phyloP scores from a whole-genome alignment of 1,139 yeast species.

The Yamadazyma friedrichii region DNA sequence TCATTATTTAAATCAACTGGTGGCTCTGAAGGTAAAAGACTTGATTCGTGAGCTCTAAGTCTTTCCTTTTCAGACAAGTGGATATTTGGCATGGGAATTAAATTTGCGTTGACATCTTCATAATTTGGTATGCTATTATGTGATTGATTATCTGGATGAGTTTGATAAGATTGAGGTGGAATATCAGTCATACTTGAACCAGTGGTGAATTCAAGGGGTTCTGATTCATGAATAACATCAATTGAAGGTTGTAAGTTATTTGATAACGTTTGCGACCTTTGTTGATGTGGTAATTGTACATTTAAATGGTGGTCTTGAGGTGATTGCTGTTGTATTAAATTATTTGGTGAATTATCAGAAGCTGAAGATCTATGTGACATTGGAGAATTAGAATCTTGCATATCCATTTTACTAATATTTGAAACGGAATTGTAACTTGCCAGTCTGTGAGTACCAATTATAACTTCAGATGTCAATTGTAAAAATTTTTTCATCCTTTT shows the following conservation, averaged over 20 bases:
- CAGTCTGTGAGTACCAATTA: constrained; percentile 74
- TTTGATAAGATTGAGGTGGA: background rate
- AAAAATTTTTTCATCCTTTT: constrained; percentile 74
- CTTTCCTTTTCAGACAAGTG: constrained; percentile 53
- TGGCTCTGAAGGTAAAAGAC: constrained; percentile 65
- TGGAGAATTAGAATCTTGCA: constrained; percentile 11
- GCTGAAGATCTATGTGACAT: constrained; percentile 21
- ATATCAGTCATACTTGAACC: background rate
- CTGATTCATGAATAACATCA: constrained; percentile 10
- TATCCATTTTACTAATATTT: constrained; percentile 8
- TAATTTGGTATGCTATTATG: constrained; percentile 15
- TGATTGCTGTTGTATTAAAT: background rate
- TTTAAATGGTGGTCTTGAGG: too few species aligned
- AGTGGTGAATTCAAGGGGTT: background rate
- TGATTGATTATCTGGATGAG: background rate
- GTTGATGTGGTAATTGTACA: background rate
- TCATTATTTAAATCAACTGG: constrained; percentile 29
- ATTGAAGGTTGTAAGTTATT: background rate
- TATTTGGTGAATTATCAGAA: constrained; percentile 16
- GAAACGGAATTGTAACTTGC: constrained; percentile 9
- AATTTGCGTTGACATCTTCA: constrained; percentile 16
- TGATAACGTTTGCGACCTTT: constrained; percentile 6
- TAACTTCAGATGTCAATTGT: constrained; percentile 73
- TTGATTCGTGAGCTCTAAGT: constrained; percentile 51
- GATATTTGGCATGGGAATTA: constrained; percentile 20